A percentile compares a stretch with the other conserved stretches of the same genome.
Conservation (phyloP, 2,329 filamentous ascomycete species). For the Trichoderma oligosporum region DNA sequence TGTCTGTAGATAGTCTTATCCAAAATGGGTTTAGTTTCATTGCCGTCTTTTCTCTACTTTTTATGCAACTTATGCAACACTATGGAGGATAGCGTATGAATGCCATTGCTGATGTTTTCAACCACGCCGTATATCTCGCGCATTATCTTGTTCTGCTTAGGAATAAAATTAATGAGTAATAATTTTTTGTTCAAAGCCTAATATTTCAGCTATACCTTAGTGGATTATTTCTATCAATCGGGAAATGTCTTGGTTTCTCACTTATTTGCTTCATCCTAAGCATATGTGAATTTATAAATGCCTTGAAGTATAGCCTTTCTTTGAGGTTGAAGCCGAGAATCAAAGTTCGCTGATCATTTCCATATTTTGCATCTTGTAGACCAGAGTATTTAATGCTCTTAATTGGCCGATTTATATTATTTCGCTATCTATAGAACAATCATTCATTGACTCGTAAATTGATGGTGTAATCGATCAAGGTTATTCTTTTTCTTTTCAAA, state of each 20-base stretch:
- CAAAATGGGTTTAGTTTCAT: not conserved
- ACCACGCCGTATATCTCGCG: no score
- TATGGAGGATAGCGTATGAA: not conserved
- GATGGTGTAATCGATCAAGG: not conserved
- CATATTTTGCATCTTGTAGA: no score
- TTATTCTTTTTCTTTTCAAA: not conserved
- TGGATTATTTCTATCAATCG: no score
- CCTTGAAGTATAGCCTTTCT: not conserved
- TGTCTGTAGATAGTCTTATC: not conserved
- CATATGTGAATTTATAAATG: no score
- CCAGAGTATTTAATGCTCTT: no score
- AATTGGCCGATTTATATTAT: no score
- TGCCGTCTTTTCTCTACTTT: not conserved
- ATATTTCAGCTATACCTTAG: no score
- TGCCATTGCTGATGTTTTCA: not conserved
- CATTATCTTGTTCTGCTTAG: no score
- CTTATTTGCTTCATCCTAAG: no score
- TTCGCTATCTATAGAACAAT: not conserved
- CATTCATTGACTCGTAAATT: not conserved
- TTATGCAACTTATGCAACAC: constrained; percentile 1
- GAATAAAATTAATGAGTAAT: no score
- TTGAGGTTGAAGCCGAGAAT: not conserved
- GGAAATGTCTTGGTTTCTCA: no score
- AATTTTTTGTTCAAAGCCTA: no score
- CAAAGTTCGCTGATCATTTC: not conserved